These are phyloP conservation scores for Auricularia cornea DNA, from an alignment of 768 basidiomycete genomes.

Conservation along the genomic window DNA sequence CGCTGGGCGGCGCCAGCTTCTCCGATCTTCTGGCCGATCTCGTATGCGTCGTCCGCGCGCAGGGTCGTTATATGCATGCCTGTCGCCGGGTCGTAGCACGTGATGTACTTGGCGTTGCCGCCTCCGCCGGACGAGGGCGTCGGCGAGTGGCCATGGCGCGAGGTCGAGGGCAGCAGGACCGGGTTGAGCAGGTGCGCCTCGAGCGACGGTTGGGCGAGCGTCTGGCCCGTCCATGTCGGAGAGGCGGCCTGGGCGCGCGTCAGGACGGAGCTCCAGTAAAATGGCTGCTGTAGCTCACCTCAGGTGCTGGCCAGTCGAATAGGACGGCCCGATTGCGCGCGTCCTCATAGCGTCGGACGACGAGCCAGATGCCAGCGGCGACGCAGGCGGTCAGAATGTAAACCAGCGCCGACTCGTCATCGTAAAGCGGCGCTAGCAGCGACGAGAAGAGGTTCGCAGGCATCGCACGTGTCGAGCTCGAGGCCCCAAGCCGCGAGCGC, in stretches of 20 bases:
- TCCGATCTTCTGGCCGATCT: conserved; percentile 67
- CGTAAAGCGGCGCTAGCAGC: conserved; percentile 43
- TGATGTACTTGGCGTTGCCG: conserved; percentile 59
- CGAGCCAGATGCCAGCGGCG: conserved; percentile 71
- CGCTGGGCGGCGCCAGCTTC: conserved; percentile 59
- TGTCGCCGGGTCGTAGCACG: conserved; percentile 87
- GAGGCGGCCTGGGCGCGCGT: conserved; percentile 39
- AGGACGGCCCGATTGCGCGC: conserved; percentile 64
- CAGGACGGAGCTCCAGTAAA: background rate
- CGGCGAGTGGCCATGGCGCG: background rate
- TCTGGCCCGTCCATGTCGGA: conserved; percentile 46
- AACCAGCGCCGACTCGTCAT: conserved; percentile 49
- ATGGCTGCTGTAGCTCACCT: conserved; percentile 35
- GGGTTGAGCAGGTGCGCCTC: conserved; percentile 53
- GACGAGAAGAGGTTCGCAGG: conserved; percentile 26
- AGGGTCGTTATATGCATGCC: conserved; percentile 71
- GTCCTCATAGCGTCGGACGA: conserved; percentile 65
- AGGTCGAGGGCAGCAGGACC: conserved; percentile 42
- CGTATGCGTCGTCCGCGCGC: conserved; percentile 61
- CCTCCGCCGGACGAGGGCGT: conserved; percentile 13
- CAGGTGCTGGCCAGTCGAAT: conserved; percentile 51
- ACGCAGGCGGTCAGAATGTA: conserved; percentile 65
- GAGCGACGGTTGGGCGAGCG: conserved; percentile 51
- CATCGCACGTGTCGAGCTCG: background rate
- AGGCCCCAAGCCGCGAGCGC: background rate